phyloP scores from a whole-genome alignment of 1,284 basidiomycete genomes.

The Puccinia horiana region DNA sequence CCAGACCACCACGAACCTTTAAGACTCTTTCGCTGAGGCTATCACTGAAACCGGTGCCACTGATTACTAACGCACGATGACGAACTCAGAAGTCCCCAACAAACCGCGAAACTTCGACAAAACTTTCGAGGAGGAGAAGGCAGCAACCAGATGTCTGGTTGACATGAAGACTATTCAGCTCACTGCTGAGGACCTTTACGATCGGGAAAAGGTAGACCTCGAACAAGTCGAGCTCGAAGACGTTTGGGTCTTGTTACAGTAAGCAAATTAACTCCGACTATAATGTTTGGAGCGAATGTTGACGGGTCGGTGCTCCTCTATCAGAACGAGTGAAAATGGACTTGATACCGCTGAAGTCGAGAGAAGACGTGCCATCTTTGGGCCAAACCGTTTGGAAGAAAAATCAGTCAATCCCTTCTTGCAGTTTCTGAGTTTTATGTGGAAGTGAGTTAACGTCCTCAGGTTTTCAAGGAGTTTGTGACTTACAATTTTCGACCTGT shows the following conservation, averaged over 20 bases:
- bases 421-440: constrained; percentile 61
- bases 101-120: constrained; percentile 43
- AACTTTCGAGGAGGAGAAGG: constrained; percentile 41
- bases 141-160: constrained; percentile 55
- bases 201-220: constrained; percentile 98
- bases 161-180: constrained; percentile 70
- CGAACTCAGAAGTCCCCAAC: not conserved
- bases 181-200: constrained; percentile 90
- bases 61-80: not conserved
- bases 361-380: constrained; percentile 89
- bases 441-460: constrained; percentile 47
- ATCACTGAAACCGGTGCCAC: not conserved
- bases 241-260: constrained; percentile 93
- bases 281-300: not conserved
- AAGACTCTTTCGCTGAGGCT: not conserved
- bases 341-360: constrained; percentile 72
- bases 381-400: constrained; percentile 89
- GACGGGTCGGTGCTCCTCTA: not conserved
- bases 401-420: constrained; percentile 84
- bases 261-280: constrained; percentile 58
- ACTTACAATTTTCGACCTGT: not conserved
- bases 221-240: constrained; percentile 96
- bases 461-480: too few relatives aligned
- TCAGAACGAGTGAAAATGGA: constrained; percentile 68
- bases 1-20: not conserved